Evolutionary conservation across 371 early-diverging fungal species (phyloP), one percentile per base, ranked within the genome.

Genomic region (Mucor racemosus): DNA sequence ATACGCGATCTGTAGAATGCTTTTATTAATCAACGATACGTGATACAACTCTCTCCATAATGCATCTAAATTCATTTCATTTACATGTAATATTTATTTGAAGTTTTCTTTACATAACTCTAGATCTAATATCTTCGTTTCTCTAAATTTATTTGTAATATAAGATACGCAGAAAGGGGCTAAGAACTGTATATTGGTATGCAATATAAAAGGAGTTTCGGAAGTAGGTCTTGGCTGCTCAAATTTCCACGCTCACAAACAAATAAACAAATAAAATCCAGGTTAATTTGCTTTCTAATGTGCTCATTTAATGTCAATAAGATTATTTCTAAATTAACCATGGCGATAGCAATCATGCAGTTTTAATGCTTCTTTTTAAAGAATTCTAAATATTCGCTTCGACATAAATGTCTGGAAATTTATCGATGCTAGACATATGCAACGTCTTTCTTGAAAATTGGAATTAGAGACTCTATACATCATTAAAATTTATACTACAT

Each of bases 221-320:
- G 41, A 42, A 15, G 42, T 15, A 42, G 6, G 42, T 10, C 10
- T 40, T 40, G 7, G 10, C 15, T 42, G 26, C 26, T 26, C 26
- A 26, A 26, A 26, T 26, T 26, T 26, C 26, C 26, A 26, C 26
- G n/a, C 15, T 44, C 4, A 7, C 7, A 44, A 44, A 44, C 44
- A 44, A 44, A 44, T 44, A 44, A 44, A 44, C 44, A 44, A n/a
- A 44, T n/a, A 44, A 44, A 44, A n/a, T 44, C 17, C 17, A 44
- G n/a, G 15, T 44, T 7, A 17, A 17, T 17, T 17, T 5, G 1
- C 14, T 14, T 15, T n/a, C 15, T 5, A 14, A 42, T 8, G 17
- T 17, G n/a, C 44, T 4, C 44, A n/a, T 8, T 44, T 44, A 44
- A 44, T 44, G 44, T 44, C 44, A 44, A n/a, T 44, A 44, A 44